phyloP scores from a whole-genome alignment of 345 rosid species.

The Durio zibethinus region DNA sequence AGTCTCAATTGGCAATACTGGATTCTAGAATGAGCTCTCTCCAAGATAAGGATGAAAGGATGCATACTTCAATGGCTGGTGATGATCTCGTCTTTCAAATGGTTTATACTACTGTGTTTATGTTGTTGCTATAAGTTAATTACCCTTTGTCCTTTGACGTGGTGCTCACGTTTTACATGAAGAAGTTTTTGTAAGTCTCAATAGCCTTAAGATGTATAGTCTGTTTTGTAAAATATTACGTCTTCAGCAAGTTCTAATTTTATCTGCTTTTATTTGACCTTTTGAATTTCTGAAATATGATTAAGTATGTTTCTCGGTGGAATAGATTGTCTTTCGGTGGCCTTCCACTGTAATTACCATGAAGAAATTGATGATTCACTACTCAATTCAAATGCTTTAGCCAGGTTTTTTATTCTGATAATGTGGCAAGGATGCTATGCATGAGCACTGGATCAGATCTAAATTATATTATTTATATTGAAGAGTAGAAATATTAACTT shows the following conservation, averaged over 20 bases:
- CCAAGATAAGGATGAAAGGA: slow-evolving; percentile 27
- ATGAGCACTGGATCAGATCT: neutral
- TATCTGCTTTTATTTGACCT: neutral
- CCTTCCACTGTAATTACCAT: neutral
- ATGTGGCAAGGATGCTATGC: neutral
- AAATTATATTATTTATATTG: neutral
- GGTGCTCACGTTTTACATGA: neutral
- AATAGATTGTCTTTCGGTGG: neutral
- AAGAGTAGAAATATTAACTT: neutral
- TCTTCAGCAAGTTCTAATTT: neutral
- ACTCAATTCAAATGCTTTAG: neutral
- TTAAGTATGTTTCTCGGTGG: neutral
- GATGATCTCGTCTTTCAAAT: slow-evolving; percentile 35
- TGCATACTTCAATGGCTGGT: slow-evolving; percentile 25
- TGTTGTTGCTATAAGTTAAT: neutral
- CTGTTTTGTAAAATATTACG: neutral
- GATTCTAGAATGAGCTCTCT: slow-evolving; percentile 45
- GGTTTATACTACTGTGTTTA: neutral
- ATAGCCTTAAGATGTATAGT: neutral
- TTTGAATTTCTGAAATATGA: neutral
- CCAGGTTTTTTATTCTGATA: neutral
- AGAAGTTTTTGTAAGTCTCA: neutral
- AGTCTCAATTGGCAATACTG: slow-evolving; percentile 46
- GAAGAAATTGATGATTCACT: neutral
- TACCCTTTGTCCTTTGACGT: neutral